phyloP scores from a whole-genome alignment of 805 yeast genomes.

The Candida gorgasii region DNA sequence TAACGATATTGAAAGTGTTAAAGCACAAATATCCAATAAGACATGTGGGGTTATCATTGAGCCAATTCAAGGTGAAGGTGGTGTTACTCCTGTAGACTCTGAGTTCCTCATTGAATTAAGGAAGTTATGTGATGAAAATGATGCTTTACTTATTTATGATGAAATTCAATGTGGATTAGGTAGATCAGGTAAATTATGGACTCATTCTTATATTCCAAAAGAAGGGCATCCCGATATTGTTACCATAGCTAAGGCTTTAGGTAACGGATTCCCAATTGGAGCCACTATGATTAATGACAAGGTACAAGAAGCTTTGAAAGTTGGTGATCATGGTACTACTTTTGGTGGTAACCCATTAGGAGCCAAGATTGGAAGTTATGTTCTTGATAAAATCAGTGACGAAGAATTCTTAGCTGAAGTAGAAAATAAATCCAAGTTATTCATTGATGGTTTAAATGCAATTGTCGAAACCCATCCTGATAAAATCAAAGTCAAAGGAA shows the following conservation, averaged over 20 bases:
- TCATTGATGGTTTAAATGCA: conserved; percentile 50
- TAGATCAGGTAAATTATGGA: conserved; percentile 91
- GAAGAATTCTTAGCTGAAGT: conserved; percentile 63
- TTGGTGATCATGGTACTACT: conserved; percentile 98
- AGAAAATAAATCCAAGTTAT: conserved; percentile 55
- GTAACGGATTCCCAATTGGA: conserved; percentile 95
- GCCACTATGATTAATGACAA: conserved; percentile 86
- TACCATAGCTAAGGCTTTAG: conserved; percentile 94
- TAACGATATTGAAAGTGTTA: conserved; percentile 60
- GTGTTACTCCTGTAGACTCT: conserved; percentile 66
- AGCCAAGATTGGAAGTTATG: conserved; percentile 75
- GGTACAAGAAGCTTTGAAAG: conserved; percentile 69
- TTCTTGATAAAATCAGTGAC: conserved; percentile 66
- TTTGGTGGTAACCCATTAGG: conserved; percentile 97
- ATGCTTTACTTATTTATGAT: conserved; percentile 82
- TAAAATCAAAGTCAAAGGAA: conserved; percentile 69
- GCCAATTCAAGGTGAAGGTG: conserved; percentile 99
- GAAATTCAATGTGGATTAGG: conserved; percentile 98
- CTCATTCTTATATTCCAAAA: conserved; percentile 71
- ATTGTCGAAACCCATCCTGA: conserved; percentile 59
- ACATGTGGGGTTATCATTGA: conserved; percentile 93
- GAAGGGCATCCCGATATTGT: conserved; percentile 93
- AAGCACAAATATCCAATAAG: conserved; percentile 50
- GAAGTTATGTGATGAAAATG: conserved; percentile 62
- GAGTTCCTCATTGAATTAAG: conserved; percentile 70